A percentile compares a stretch with the other conserved stretches of the same genome.
These are phyloP conservation scores for Neonectria ditissima DNA, from an alignment of 2,329 filamentous ascomycete species.

Conservation along the genomic window DNA sequence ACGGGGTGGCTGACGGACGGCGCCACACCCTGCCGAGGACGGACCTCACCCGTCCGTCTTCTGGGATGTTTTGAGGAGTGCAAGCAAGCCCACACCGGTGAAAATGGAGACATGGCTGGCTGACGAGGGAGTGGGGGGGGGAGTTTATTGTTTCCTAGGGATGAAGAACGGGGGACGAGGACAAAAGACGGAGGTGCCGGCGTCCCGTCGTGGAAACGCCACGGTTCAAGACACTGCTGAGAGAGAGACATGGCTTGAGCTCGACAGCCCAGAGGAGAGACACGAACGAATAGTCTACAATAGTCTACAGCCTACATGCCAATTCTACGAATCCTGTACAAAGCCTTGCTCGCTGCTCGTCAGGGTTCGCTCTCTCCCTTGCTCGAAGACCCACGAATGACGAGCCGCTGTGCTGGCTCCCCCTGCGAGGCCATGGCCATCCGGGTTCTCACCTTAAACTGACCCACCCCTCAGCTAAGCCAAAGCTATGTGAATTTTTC, in stretches of 20 bases:
- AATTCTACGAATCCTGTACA: background rate
- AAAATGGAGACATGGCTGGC: background rate
- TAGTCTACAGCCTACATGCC: too few species aligned
- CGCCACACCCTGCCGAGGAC: slow-evolving; percentile 36
- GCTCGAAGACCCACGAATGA: slow-evolving; percentile 4
- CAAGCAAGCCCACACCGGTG: background rate
- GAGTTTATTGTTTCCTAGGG: too few species aligned
- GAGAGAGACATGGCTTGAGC: background rate
- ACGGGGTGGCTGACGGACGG: slow-evolving; percentile 5
- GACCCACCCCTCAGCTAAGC: slow-evolving; percentile 38
- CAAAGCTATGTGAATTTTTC: too few species aligned
- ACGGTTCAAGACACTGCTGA: background rate
- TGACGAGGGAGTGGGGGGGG: background rate
- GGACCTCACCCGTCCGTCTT: background rate
- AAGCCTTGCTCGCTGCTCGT: background rate
- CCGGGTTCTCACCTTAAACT: slow-evolving; percentile 46
- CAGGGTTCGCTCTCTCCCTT: slow-evolving; percentile 1
- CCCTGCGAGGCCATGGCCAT: slow-evolving; percentile 37
- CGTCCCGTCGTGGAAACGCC: too few species aligned
- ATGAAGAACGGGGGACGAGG: background rate
- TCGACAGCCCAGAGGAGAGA: background rate
- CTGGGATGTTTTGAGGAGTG: background rate
- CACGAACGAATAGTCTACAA: background rate
- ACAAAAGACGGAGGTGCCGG: too few species aligned
- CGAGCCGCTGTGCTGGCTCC: background rate